phyloP scores from a whole-genome alignment of 2,329 filamentous ascomycete genomes.

The Xylogone sp. region DNA sequence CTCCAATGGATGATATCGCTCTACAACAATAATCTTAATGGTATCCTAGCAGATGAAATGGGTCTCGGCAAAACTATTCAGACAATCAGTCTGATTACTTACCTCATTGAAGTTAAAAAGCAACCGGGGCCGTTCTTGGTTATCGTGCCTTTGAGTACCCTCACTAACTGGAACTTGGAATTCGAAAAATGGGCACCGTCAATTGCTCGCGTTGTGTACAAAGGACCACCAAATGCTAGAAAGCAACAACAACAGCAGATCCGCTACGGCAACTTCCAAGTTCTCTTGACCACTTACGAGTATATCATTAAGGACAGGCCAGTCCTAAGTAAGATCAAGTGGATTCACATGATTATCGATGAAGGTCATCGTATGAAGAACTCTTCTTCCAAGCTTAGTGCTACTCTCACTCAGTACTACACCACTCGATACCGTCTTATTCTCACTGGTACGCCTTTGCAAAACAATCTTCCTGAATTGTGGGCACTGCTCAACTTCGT shows the following conservation, averaged over 20 bases:
- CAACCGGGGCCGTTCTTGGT: conserved; percentile 92
- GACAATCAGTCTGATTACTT: conserved; percentile 95
- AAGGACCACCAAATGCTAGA: conserved; percentile 82
- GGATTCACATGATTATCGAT: conserved; percentile 99
- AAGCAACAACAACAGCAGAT: conserved; percentile 93
- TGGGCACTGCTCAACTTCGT: conserved; percentile 99
- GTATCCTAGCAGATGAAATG: conserved; percentile 98
- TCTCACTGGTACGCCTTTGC: conserved; percentile 91
- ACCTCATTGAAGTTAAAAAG: conserved; percentile 93
- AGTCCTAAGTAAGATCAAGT: conserved; percentile 95
- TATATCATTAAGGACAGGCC: conserved; percentile 99
- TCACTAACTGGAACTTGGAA: conserved; percentile 98
- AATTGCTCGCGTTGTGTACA: conserved; percentile 87
- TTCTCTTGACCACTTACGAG: conserved; percentile 95
- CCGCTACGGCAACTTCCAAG: conserved; percentile 91
- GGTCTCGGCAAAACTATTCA: conserved; percentile 99
- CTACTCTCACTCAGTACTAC: conserved; percentile 93
- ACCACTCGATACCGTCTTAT: conserved; percentile 92
- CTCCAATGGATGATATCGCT: conserved; percentile 99
- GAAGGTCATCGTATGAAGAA: conserved; percentile 99
- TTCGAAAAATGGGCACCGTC: conserved; percentile 98
- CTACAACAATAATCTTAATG: conserved; percentile 99
- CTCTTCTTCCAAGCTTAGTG: conserved; percentile 89
- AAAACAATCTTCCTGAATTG: conserved; percentile 93
- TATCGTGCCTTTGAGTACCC: conserved; percentile 92